Base-by-base conservation (phyloP, 1,284 basidiomycete genomes). In the Heterobasidion irregulare region DNA sequence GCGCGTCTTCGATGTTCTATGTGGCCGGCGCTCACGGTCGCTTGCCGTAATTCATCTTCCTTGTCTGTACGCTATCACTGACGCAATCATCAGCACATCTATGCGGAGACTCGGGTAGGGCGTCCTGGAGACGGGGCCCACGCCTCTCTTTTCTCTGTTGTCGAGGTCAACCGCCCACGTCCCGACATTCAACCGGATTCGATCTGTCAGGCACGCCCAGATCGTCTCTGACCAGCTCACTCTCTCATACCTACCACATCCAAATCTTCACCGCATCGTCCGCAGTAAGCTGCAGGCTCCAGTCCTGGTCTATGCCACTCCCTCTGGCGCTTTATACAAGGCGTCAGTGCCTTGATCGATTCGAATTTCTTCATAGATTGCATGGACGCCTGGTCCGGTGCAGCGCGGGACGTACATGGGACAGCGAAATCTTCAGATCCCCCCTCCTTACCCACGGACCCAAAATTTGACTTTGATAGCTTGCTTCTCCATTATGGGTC, bases 401-500 rank as follows among this genome's bases (percentile, higher is more conserved):
- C 26, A 26, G 26, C 26, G 26, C 38, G 8, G 38, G 38, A 41
- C 38, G 38, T n/a, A n/a, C 38, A 41, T 41, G n/a, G 10, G n/a
- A 41, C 12, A 41, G 38, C 38, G 7, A n/a, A 34, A 50, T 35
- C 33, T 34, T 50, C 49, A 32, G 49, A 50, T 50, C 49, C 36
- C 16, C 35, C 49, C 16, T 38, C 34, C 32, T 52, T 52, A 52
- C 51, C 36, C 51, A 52, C 43, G 51, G 32, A 26, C 26, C 32
- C 53, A 35, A 34, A 46, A 50, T 49, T 54, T 49, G 47, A 49
- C 47, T 50, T 54, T 50, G 53, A 54, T 54, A 18, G 36, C 26
- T 48, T 41, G 43, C 38, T 47, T 47, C 38, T 49, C 18, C 26
- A 15, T 16, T 19, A 47, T 16, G 18, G 10, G n/a, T n/a, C 18